Evolutionary conservation across 768 basidiomycete genomes (phyloP), one percentile per base, ranked within the genome.

Genomic region (Pisolithus microcarpus): DNA sequence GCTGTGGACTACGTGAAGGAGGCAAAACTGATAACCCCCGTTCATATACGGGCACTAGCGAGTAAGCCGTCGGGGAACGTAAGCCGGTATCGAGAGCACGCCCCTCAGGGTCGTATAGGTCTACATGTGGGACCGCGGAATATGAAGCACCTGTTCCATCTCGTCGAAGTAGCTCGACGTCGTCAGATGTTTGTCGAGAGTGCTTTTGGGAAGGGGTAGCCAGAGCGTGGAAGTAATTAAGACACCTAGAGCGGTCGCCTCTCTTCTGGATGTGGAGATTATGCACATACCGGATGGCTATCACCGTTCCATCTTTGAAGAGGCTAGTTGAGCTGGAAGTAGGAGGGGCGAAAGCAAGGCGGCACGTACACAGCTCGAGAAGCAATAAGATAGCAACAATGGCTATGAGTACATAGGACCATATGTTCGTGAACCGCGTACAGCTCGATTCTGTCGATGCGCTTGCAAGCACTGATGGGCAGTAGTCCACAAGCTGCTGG

Each of bases 291-390:
- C 80, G 75, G 13, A 77, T 74, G 4, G 75, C 73, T 44, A 81
- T 71, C 46, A 82, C 55, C 4, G 70, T 71, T n/a, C 76, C 78
- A 54, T 81, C 81, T 83, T 46, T 6, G 21, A 21, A 49, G 11
- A 31, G 36, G 40, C 58, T 13, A 54, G 21, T n/a, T 19, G 43
- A 49, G 38, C 9, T 31, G 53, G 15, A 11, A 44, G 16, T 21
- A 9, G 39, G 31, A 30, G 38, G 40, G 38, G 36, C 13, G 34
- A 15, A 44, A 36, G 24, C 18, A 36, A 9, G 43, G 46, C 5
- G 39, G 21, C 11, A 72, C 83, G 58, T 58, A 84, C 84, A 85
- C 18, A 82, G 52, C 59, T 84, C 82, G 38, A 78, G 59, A 23
- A 78, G 43, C 37, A 85, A 60, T 19, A 84, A 64, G 26, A 69